Base-by-base conservation (phyloP, 2,329 filamentous ascomycete species). In the Apiospora pterosperma region DNA sequence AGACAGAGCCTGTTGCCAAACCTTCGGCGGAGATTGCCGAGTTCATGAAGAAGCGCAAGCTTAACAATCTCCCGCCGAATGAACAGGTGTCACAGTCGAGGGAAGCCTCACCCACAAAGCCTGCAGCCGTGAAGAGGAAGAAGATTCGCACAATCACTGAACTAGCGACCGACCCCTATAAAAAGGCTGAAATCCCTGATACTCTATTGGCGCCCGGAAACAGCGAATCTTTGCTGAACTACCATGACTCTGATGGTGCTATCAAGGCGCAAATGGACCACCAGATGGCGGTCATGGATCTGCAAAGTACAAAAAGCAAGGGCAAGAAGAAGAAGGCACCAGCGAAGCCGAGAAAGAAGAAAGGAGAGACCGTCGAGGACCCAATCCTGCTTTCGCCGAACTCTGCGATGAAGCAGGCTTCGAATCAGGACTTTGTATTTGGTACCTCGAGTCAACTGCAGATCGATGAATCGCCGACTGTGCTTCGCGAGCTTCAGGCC, bases 401-500 rank as follows among this genome's bases (percentile, higher is more conserved):
- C 59, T 85, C 90, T 28, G 93, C 92, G 1, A 77, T 90, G 52
- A 85, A 85, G 62, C 84, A 90, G 69, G 85, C 91, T 16, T 82
- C 85, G 3, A 81, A 85, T 1, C 93, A 96, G 74, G 88, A 93
- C 66, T 92, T 94, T 72, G 78, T 96, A 0, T 97, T 97, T 76
- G 93, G 92, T 1, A 96, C 92, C 0, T 94, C 91, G 1, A 96
- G 93, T 74, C 93, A 97, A 74, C 79, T 97, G 28, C 90, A 89
- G 16, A 80, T 84, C 63, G 91, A 93, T 64, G 87, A 93, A 39
- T 92, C 90, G 0, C 90, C 91, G 11, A 85, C 84, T 0, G 84
- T 89, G 28, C 75, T 92, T 19, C 82, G 84, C 36, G 85, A 91
- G 58, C 76, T 92, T 23, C 87, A 91, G 62, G 73, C 81, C 62